phyloP scores from a whole-genome alignment of 1,139 yeast species.

The Eremothecium cymbalariae region DNA sequence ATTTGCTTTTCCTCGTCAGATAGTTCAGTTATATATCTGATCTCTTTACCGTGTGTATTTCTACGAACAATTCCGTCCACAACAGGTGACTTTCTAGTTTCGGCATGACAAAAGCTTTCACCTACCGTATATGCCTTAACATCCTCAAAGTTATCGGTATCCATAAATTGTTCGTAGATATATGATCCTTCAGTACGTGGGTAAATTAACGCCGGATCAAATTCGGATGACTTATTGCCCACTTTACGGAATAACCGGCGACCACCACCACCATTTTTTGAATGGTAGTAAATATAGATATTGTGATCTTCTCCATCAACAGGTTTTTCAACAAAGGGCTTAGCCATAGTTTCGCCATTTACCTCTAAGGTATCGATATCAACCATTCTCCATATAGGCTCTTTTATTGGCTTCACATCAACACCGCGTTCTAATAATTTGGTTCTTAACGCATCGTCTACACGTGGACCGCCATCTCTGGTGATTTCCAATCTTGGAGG shows the following conservation, averaged over 20 bases:
- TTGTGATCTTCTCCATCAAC: conserved; percentile 99
- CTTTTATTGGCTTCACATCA: conserved; percentile 43
- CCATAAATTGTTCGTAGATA: conserved; percentile 92
- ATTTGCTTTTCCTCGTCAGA: conserved; percentile 65
- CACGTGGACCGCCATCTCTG: conserved; percentile 93
- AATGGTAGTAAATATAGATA: conserved; percentile 84
- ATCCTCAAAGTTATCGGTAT: conserved; percentile 91
- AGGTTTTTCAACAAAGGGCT: conserved; percentile 97
- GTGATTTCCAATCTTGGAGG: conserved; percentile 83
- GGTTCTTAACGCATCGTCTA: conserved; percentile 53
- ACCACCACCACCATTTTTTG: conserved; percentile 94
- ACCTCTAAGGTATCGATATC: conserved; percentile 76
- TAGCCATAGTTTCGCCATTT: conserved; percentile 60
- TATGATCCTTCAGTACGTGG: conserved; percentile 90
- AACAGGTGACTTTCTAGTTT: conserved; percentile 95
- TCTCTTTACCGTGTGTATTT: conserved; percentile 95
- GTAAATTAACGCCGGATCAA: conserved; percentile 64
- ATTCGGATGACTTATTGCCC: conserved; percentile 95
- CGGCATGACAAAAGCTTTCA: conserved; percentile 85
- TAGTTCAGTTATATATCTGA: conserved; percentile 78
- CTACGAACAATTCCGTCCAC: conserved; percentile 97
- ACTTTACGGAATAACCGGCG: conserved; percentile 88
- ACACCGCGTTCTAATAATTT: conserved; percentile 56
- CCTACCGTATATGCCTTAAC: conserved; percentile 99
- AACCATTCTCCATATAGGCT: conserved; percentile 83